Evolutionary conservation across 2,329 filamentous ascomycete genomes (phyloP), one percentile per base, ranked within the genome.

Genomic region (Pyrenochaeta sp.): DNA sequence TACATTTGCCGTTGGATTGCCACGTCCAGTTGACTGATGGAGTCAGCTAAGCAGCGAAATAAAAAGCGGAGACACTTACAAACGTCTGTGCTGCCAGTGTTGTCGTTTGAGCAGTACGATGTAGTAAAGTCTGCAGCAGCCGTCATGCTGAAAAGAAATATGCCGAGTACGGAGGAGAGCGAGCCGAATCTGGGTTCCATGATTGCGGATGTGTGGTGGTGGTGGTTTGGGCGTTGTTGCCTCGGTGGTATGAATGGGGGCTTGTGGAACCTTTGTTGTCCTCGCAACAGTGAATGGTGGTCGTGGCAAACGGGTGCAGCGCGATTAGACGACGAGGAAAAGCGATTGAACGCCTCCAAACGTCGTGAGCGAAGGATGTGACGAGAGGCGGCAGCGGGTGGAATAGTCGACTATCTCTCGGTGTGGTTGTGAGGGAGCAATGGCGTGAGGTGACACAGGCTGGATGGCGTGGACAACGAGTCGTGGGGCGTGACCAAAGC

Each of bases 1-100:
- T 76, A 70, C 90, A 94, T 11, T 87, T 81, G 27, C 90, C 90
- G 63, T 91, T 87, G 17, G 89, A 90, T 71, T 92, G 88, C 48
- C 67, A 71, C 54, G 48, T 72, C 74, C 76, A 64, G 23, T 52
- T 52, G 18, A 54, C 69, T 69, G 30, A 2, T 7, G 5, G 12
- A 1, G 49, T 69, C 51, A 60, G 59, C 56, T 15, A 39, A 9
- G 29, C 6, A 6, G 20, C 10, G 14, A 35, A 33, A 20, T 20
- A n/a, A 12, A n/a, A 17, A 11, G 30, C 23, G 6, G 29, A 20
- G 14, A 15, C 35, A 65, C 75, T 63, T 67, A 80, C 78, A 72
- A 42, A 60, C 58, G 33, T 58, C 58, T 43, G 63, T 69, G 52
- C 65, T 68, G 6, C 73, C 72, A 7, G 74, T 76, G 60, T 82